Conservation (phyloP, 2,329 filamentous ascomycete genomes). For the Stylonectria norvegica region DNA sequence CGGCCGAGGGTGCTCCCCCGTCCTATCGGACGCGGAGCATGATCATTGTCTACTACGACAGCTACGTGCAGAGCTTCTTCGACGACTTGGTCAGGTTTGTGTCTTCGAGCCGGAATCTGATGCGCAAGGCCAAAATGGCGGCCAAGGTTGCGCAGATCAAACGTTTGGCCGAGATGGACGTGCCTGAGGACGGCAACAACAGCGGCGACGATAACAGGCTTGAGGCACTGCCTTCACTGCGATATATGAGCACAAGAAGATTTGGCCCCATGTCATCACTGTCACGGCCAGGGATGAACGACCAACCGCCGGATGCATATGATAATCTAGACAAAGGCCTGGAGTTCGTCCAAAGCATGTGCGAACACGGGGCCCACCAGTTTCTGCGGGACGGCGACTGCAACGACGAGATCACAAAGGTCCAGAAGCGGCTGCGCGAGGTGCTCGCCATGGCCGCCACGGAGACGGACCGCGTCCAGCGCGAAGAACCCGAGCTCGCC, state of each 20-base stretch:
- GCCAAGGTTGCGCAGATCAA: constrained; percentile 67
- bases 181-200: constrained; percentile 47
- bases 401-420: constrained; percentile 67
- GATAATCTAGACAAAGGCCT: constrained; percentile 75
- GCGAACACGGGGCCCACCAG: constrained; percentile 83
- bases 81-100: constrained; percentile 80
- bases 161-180: constrained; percentile 56
- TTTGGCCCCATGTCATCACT: constrained; percentile 29
- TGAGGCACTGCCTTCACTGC: constrained; percentile 37
- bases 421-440: constrained; percentile 61
- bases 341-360: constrained; percentile 75
- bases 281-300: constrained; percentile 23
- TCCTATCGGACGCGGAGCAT: constrained; percentile 69
- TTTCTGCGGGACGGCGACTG: constrained; percentile 87
- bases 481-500: constrained; percentile 48
- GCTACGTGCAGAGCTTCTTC: constrained; percentile 77
- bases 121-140: constrained; percentile 85
- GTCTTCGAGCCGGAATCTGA: constrained; percentile 73
- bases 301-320: constrained; percentile 50
- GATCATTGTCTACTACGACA: constrained; percentile 91
- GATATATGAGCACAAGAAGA: constrained; percentile 39
- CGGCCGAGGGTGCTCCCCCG: constrained; percentile 44
- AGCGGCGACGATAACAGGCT: constrained; percentile 32
- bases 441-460: constrained; percentile 59
- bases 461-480: constrained; percentile 55